phyloP scores from a whole-genome alignment of 805 yeast species.

The Diddensiella transvaalensis region DNA sequence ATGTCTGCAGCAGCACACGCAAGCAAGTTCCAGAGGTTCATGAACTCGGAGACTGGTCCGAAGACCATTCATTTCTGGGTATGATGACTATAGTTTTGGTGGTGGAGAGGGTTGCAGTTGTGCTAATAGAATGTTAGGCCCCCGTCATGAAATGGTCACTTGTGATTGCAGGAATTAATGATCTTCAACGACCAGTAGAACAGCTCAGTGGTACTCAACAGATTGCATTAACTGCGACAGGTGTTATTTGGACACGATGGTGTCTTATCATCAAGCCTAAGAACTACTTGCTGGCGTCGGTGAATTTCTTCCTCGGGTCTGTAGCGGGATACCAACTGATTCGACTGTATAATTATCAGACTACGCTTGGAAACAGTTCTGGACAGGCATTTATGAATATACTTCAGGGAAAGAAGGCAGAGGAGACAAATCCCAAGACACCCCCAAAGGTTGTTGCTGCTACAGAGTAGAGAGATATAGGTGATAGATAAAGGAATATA shows the following conservation, averaged over 20 bases:
- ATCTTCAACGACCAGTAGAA: conserved; percentile 86
- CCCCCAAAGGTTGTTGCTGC: conserved; percentile 2
- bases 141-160: conserved; percentile 78
- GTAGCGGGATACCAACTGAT: conserved; percentile 83
- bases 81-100: conserved; percentile 31
- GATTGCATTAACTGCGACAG: conserved; percentile 82
- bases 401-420: conserved; percentile 41
- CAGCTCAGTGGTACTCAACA: conserved; percentile 87
- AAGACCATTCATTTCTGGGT: conserved; percentile 98
- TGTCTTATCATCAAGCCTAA: conserved; percentile 88
- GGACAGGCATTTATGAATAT: conserved; percentile 57
- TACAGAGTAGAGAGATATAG: background rate
- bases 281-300: conserved; percentile 83
- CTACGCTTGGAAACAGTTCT: conserved; percentile 56
- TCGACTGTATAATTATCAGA: conserved; percentile 69
- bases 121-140: conserved; percentile 36
- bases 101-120: background rate
- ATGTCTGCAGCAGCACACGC: background rate
- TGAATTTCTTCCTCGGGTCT: conserved; percentile 85
- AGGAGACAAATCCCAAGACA: background rate
- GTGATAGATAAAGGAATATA: background rate
- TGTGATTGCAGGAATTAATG: conserved; percentile 88
- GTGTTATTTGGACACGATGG: conserved; percentile 98
- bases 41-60: conserved; percentile 91
- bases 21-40: conserved; percentile 42